Percentiles rank a stretch among this genome's conserved stretches.
Evolutionary conservation across 2,329 filamentous ascomycete species (phyloP).

Genomic region (Emmonsia crescens): DNA sequence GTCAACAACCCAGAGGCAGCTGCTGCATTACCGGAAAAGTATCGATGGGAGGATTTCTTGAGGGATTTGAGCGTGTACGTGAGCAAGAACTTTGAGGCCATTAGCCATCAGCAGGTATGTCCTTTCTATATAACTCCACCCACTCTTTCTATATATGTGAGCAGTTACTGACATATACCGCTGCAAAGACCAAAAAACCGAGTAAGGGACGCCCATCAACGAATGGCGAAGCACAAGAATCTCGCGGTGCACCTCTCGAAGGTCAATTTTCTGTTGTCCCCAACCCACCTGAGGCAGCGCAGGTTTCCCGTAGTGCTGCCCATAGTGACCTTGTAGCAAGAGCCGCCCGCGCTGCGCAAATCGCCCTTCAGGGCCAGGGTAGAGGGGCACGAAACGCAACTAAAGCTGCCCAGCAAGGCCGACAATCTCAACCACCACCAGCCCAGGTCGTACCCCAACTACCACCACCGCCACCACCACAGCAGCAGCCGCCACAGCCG

Average conservation of each 20-base stretch:
- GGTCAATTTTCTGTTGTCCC: slow-evolving; percentile 31
- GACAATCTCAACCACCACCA: slow-evolving; percentile 18
- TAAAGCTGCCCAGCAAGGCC: not conserved
- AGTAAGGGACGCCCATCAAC: slow-evolving; percentile 28
- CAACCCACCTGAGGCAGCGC: slow-evolving; percentile 28
- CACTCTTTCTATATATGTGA: not conserved
- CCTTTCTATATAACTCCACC: not conserved
- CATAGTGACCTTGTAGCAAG: slow-evolving; percentile 38
- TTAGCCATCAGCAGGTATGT: slow-evolving; percentile 38
- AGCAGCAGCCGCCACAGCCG: slow-evolving; percentile 13
- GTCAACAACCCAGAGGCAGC: slow-evolving; percentile 41
- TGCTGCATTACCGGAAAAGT: slow-evolving; percentile 45
- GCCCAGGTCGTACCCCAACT: slow-evolving; percentile 25
- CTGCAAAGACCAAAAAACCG: slow-evolving; percentile 27
- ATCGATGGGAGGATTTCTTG: slow-evolving; percentile 54
- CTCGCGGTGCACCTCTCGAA: slow-evolving; percentile 29
- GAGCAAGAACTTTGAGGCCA: slow-evolving; percentile 46
- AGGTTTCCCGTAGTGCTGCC: slow-evolving; percentile 26
- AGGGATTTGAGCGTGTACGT: slow-evolving; percentile 49
- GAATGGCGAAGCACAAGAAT: slow-evolving; percentile 28
- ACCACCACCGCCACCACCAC: slow-evolving; percentile 15
- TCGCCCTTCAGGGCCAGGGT: slow-evolving; percentile 36
- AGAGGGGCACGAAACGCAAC: slow-evolving; percentile 10
- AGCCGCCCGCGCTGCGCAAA: slow-evolving; percentile 38
- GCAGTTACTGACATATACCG: slow-evolving; percentile 14